Evolutionary conservation across 352 stramenopile genomes (phyloP).

Genomic region (Globisporangium polare): DNA sequence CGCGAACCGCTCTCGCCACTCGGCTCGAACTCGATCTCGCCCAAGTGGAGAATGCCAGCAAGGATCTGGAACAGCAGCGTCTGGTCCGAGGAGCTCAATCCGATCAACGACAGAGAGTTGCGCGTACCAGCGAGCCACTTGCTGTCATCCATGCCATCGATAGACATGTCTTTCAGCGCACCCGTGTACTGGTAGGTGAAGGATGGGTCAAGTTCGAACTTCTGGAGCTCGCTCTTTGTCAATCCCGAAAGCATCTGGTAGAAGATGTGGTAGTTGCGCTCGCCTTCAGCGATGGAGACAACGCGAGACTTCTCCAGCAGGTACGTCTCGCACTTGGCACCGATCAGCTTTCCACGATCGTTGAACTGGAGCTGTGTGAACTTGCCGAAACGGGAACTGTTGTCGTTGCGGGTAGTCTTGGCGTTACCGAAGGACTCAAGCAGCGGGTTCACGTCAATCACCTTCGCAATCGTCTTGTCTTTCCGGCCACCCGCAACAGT

Average conservation of each 20-base stretch:
- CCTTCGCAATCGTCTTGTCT: conserved; percentile 87
- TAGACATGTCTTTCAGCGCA: conserved; percentile 68
- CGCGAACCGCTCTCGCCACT: conserved; percentile 67
- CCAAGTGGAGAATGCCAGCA: conserved; percentile 93
- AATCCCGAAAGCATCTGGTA: conserved; percentile 91
- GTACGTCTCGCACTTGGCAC: conserved; percentile 92
- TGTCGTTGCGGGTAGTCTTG: conserved; percentile 93
- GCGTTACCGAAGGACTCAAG: conserved; percentile 94
- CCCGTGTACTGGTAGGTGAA: conserved; percentile 77
- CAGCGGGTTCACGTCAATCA: conserved; percentile 91
- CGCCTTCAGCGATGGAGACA: conserved; percentile 92
- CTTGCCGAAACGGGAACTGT: conserved; percentile 89
- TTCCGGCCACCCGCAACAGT: conserved; percentile 78
- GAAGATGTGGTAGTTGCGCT: conserved; percentile 98
- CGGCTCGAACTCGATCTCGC: conserved; percentile 92
- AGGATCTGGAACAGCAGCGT: conserved; percentile 82
- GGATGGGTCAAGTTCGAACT: conserved; percentile 59
- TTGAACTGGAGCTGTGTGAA: conserved; percentile 90
- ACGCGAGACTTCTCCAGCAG: conserved; percentile 96
- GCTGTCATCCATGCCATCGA: conserved; percentile 80
- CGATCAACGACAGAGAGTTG: conserved; percentile 77
- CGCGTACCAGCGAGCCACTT: conserved; percentile 81
- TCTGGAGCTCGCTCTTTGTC: conserved; percentile 41
- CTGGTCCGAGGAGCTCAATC: conserved; percentile 48
- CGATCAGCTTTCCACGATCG: conserved; percentile 66